These are phyloP conservation scores for Suillus brevipes DNA, from an alignment of 768 basidiomycete genomes.

Conservation along the genomic window DNA sequence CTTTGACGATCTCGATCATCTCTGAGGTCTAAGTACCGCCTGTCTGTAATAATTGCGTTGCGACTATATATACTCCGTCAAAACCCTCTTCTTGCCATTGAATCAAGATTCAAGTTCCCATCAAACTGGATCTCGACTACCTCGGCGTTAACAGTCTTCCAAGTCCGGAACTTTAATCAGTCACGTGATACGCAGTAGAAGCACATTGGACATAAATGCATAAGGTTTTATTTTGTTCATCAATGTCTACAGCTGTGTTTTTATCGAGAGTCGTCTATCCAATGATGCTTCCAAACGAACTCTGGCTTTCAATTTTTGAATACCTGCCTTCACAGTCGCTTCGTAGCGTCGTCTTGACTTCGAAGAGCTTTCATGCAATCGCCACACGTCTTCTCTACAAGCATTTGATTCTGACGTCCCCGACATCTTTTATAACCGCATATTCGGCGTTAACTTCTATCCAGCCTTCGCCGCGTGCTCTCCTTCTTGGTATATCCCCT, in stretches of 20 bases:
- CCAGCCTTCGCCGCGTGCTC: conserved; percentile 14
- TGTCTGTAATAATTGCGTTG: too few relatives aligned
- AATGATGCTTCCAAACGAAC: conserved; percentile 33
- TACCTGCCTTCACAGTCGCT: conserved; percentile 32
- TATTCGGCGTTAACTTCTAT: conserved; percentile 10
- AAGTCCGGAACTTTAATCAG: not conserved
- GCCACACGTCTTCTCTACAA: conserved; percentile 18
- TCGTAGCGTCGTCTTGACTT: conserved; percentile 31
- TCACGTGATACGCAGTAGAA: not conserved
- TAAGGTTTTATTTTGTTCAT: not conserved
- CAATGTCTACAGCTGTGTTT: not conserved
- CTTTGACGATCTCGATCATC: too few relatives aligned
- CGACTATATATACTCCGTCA: too few relatives aligned
- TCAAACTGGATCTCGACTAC: too few relatives aligned
- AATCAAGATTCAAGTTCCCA: too few relatives aligned
- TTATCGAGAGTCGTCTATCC: not conserved
- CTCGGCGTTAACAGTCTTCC: not conserved
- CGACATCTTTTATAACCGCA: conserved; percentile 21
- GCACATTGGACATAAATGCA: too few relatives aligned
- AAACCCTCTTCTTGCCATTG: too few relatives aligned
- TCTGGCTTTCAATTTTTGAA: conserved; percentile 42
- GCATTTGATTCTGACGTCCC: conserved; percentile 34
- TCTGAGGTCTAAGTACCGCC: too few relatives aligned
- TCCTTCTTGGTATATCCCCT: conserved; percentile 23
- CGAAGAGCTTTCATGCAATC: conserved; percentile 32